Evolutionary conservation across 176 grass and related monocot genomes (phyloP).

Genomic region (Zea mays): DNA sequence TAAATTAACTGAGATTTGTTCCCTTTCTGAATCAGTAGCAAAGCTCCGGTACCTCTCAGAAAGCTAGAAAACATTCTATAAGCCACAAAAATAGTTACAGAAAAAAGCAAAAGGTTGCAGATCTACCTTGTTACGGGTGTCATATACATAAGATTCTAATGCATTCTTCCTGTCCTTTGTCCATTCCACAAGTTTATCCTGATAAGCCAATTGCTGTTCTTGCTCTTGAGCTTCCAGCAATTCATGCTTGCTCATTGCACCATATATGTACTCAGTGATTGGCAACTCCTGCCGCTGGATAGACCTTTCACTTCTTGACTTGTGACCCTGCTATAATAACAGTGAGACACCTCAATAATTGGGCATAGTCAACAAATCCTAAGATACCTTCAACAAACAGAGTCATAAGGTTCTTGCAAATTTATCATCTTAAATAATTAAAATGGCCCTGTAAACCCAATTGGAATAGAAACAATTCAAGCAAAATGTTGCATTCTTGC

Average conservation of each 20-base stretch:
- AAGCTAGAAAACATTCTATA: slow-evolving; percentile 56
- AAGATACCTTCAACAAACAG: not conserved
- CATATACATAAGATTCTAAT: slow-evolving; percentile 91
- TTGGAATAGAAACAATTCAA: not conserved
- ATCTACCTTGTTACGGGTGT: slow-evolving; percentile 89
- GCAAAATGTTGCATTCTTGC: slow-evolving; percentile 11
- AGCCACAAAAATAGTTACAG: slow-evolving; percentile 8
- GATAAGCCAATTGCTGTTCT: slow-evolving; percentile 65
- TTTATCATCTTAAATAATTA: slow-evolving; percentile 33
- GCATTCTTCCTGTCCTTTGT: slow-evolving; percentile 96
- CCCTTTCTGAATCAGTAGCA: slow-evolving; percentile 88
- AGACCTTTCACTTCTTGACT: slow-evolving; percentile 46
- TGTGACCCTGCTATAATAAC: slow-evolving; percentile 51
- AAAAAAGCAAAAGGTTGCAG: slow-evolving; percentile 24
- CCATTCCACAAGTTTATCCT: slow-evolving; percentile 80
- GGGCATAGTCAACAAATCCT: slow-evolving; percentile 25
- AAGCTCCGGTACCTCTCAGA: slow-evolving; percentile 89
- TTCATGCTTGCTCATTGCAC: slow-evolving; percentile 65
- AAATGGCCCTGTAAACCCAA: slow-evolving; percentile 11
- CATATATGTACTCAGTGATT: slow-evolving; percentile 58
- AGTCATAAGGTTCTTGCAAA: slow-evolving; percentile 5
- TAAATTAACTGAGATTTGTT: slow-evolving; percentile 70
- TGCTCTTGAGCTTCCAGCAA: slow-evolving; percentile 74
- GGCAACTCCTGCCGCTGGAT: slow-evolving; percentile 56
- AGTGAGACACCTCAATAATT: not conserved